Percentiles rank a stretch among this genome's conserved stretches.
These are phyloP conservation scores for Amphichorda felina DNA, from an alignment of 2,329 filamentous ascomycete species.

Conservation along the genomic window DNA sequence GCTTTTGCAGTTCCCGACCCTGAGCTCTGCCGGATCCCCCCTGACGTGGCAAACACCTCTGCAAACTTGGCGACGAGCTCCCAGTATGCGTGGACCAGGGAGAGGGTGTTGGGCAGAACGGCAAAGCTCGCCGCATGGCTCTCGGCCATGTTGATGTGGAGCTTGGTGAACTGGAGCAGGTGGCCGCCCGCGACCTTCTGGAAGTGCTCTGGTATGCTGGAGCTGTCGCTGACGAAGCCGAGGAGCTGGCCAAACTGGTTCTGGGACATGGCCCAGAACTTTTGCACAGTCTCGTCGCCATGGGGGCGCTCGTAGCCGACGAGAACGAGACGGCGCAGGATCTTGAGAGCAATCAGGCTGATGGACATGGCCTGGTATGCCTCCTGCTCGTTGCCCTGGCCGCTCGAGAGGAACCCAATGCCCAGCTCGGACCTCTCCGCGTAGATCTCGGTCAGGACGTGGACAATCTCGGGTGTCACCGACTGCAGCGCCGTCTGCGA, in stretches of 20 bases:
- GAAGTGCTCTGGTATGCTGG: slow-evolving; percentile 37
- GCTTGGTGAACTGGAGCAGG: slow-evolving; percentile 78
- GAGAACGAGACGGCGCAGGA: slow-evolving; percentile 66
- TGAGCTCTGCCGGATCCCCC: slow-evolving; percentile 36
- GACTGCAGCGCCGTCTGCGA: slow-evolving; percentile 68
- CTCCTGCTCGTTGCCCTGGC: slow-evolving; percentile 44
- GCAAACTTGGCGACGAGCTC: slow-evolving; percentile 65
- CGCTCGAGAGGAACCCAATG: slow-evolving; percentile 47
- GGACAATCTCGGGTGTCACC: slow-evolving; percentile 73
- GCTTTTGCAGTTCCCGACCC: slow-evolving; percentile 28
- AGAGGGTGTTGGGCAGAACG: slow-evolving; percentile 66
- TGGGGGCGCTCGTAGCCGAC: slow-evolving; percentile 78
- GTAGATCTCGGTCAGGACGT: slow-evolving; percentile 69
- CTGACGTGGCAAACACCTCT: slow-evolving; percentile 55
- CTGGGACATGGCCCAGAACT: slow-evolving; percentile 73
- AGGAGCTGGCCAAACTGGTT: slow-evolving; percentile 70
- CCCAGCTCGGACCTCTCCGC: slow-evolving; percentile 59
- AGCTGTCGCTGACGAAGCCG: slow-evolving; percentile 39
- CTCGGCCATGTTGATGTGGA: slow-evolving; percentile 79
- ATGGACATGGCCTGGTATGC: slow-evolving; percentile 58
- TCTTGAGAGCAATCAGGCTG: slow-evolving; percentile 68
- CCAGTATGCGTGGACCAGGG: slow-evolving; percentile 78
- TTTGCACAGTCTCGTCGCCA: slow-evolving; percentile 59
- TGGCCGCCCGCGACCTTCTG: slow-evolving; percentile 68
- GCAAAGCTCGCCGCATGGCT: slow-evolving; percentile 74